Conservation (phyloP, 1,284 basidiomycete genomes). For the Ceratobasidium theobromae region DNA sequence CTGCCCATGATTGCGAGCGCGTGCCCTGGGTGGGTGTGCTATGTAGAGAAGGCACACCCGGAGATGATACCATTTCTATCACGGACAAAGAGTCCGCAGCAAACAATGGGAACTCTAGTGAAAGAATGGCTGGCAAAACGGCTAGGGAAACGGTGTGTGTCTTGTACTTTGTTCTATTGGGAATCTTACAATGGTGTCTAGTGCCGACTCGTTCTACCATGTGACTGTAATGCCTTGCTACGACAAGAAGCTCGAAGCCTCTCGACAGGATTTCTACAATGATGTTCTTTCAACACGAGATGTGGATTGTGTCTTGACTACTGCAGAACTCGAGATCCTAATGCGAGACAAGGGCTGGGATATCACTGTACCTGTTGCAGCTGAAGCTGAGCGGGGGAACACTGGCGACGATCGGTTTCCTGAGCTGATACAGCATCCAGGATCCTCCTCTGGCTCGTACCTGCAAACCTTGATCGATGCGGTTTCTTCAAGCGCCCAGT, state of each 20-base stretch:
- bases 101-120: conserved; percentile 89
- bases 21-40: conserved; percentile 99
- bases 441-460: conserved; percentile 93
- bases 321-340: conserved; percentile 88
- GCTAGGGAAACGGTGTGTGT: conserved; percentile 65
- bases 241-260: conserved; percentile 99
- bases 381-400: conserved; percentile 45
- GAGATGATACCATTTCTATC: conserved; percentile 93
- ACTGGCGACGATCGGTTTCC: conserved; percentile 51
- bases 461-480: conserved; percentile 71
- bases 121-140: conserved; percentile 77
- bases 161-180: not conserved
- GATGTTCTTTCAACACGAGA: conserved; percentile 80
- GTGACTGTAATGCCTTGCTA: conserved; percentile 99
- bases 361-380: conserved; percentile 57
- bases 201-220: conserved; percentile 87
- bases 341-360: conserved; percentile 84
- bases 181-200: conserved; percentile 43
- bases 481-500: conserved; percentile 51
- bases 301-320: conserved; percentile 97
- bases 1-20: conserved; percentile 94
- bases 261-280: conserved; percentile 86
- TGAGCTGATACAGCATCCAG: conserved; percentile 74
- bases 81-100: conserved; percentile 88
- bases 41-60: conserved; percentile 95